Base-by-base conservation (phyloP, 371 early-diverging fungal species). In the Smittium mucronatum region DNA sequence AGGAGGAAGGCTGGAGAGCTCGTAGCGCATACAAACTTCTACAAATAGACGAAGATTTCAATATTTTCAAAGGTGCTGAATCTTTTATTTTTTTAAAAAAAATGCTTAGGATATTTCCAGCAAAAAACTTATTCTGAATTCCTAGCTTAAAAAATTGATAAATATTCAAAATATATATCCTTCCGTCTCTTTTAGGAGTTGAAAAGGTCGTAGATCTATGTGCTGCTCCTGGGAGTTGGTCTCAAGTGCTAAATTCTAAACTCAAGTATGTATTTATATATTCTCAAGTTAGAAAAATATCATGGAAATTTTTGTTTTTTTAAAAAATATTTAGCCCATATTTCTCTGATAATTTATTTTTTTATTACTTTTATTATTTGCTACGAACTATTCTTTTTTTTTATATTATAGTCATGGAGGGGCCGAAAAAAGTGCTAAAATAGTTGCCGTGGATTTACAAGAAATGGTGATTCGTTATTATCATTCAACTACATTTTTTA, bases 221-320 rank as follows among this genome's bases (percentile, higher is more conserved):
- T 80, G 98, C 99, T 25, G 99, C 99, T 1, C 99, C 99, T 0
- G 99, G 99, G 29, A 93, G 94, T 79, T 99, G 99, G 99, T 90
- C 92, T 36, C 99, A 99, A 80, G 99, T 99, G 17, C 83, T 97
- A 30, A 86, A 88, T 67, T 84, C 86, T 72, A 86, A 86, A 69
- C 81, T 90, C 35, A 79, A 84, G 69, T 81, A 68, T 11, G 58
- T 36, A 2, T 61, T 8, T n/a, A 59, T 57, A 25, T 34, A 25
- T 17, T 61, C 64, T 64, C 26, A 25, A 26, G 17, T 21, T 17
- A 64, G 64, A 26, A 21, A 58, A n/a, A n/a, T n/a, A n/a, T n/a
- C n/a, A n/a, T n/a, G n/a, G n/a, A n/a, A n/a, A n/a, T 47, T 47
- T 47, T 47, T 47, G 47, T 11, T 47, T 47, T 47, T 47, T 11